Conservation (phyloP, 306 rosid genomes). For the Cicer pinnatifidum region DNA sequence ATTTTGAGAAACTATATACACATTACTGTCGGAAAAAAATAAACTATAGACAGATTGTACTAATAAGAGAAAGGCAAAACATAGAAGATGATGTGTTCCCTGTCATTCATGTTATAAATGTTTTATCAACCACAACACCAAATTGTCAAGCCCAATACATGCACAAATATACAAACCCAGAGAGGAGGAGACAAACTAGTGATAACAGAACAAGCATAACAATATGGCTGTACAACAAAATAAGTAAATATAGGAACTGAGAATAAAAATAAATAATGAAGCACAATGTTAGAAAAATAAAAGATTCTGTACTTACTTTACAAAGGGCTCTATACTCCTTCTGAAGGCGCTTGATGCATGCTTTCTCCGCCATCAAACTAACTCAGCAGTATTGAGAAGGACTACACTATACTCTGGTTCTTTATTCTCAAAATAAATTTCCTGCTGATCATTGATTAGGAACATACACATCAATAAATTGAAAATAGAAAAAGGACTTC, state of each 20-base stretch:
- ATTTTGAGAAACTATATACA: slow-evolving; percentile 9
- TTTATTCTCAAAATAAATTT: slow-evolving; percentile 28
- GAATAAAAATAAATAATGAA: slow-evolving; percentile 30
- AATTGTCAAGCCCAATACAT: slow-evolving; percentile 20
- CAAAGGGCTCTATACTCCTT: slow-evolving; percentile 99
- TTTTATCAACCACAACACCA: slow-evolving; percentile 26
- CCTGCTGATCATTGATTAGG: slow-evolving; percentile 49
- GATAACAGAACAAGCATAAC: slow-evolving; percentile 32
- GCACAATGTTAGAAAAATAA: slow-evolving; percentile 22
- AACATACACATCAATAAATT: slow-evolving; percentile 31
- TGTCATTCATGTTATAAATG: slow-evolving; percentile 32
- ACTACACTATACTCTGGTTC: slow-evolving; percentile 36
- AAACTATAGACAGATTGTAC: slow-evolving; percentile 12
- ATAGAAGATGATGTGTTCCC: background rate
- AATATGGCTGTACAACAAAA: slow-evolving; percentile 24
- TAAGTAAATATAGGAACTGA: slow-evolving; percentile 13
- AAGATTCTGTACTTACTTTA: slow-evolving; percentile 72
- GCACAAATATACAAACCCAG: slow-evolving; percentile 2
- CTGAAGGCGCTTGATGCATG: slow-evolving; percentile 94
- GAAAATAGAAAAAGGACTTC: slow-evolving; percentile 21
- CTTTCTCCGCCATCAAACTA: slow-evolving; percentile 83
- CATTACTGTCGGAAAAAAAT: too few species aligned
- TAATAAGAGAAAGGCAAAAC: slow-evolving; percentile 33
- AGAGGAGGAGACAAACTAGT: background rate
- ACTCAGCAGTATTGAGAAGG: slow-evolving; percentile 40